These are phyloP conservation scores for Paecilomyces variotii DNA, from an alignment of 2,329 filamentous ascomycete genomes.

Conservation along the genomic window DNA sequence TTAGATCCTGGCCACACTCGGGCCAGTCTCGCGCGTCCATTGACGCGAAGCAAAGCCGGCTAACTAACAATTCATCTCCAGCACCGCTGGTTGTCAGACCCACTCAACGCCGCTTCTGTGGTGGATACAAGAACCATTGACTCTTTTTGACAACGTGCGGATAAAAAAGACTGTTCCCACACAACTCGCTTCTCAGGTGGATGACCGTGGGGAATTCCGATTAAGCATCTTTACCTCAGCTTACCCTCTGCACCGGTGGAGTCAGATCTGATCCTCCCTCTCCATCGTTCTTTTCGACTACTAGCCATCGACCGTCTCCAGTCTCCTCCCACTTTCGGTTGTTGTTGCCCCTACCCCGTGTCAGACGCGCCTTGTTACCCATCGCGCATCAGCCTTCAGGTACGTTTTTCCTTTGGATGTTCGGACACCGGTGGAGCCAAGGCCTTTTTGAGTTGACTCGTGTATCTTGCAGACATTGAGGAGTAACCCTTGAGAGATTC, in stretches of 20 bases:
- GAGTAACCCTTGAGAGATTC: background rate
- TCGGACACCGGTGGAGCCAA: background rate
- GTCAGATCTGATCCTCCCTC: slow-evolving; percentile 17
- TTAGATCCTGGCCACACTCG: background rate
- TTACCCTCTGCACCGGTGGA: slow-evolving; percentile 23
- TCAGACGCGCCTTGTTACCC: background rate
- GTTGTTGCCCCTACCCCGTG: background rate
- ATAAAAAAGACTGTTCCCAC: slow-evolving; percentile 32
- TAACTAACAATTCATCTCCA: slow-evolving; percentile 16
- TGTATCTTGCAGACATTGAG: background rate
- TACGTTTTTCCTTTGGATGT: background rate
- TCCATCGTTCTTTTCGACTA: slow-evolving; percentile 12
- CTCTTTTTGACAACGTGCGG: slow-evolving; percentile 32
- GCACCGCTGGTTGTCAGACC: slow-evolving; percentile 30
- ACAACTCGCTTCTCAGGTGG: slow-evolving; percentile 28
- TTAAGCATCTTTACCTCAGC: slow-evolving; percentile 26
- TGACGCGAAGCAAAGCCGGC: slow-evolving; percentile 25
- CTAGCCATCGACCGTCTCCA: slow-evolving; percentile 7
- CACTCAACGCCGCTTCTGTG: slow-evolving; percentile 24
- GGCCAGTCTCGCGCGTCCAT: slow-evolving; percentile 13
- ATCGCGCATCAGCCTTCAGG: background rate
- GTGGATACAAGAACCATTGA: slow-evolving; percentile 33
- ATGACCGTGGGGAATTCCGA: slow-evolving; percentile 33
- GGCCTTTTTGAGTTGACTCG: background rate
- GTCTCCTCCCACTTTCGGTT: background rate